Evolutionary conservation across 2,329 filamentous ascomycete species (phyloP), one percentile per base, ranked within the genome.

Genomic region (Stachybotrys chlorohalonatus): DNA sequence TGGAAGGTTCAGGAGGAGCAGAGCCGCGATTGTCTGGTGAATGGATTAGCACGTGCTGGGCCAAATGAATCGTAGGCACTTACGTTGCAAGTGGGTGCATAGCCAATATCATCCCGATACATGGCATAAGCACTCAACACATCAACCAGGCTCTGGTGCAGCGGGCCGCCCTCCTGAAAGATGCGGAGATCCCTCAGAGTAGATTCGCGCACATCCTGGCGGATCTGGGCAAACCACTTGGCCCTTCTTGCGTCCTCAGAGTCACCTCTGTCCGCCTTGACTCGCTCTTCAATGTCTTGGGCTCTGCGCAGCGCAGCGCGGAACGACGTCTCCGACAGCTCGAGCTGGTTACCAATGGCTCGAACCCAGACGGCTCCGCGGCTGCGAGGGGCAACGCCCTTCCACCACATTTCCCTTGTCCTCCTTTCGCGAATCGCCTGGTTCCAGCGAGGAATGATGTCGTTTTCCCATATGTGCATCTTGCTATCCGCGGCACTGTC

Each of bases 21-120:
- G 74, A 0, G 85, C 89, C 1, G 89, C 87, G 59, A 89, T 84
- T 24, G 85, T 85, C 83, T 87, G 55, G 57, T 64, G 58, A 65
- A 61, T 45, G 52, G 17, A 9, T 47, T 48, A 53, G 52, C 49
- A 17, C 54, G 54, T 55, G 15, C 24, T 24, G 24, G 24, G 24
- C 24, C 24, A 42, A 42, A 52, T 53, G 52, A 52, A 54, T 15
- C 48, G 51, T 42, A 32, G 31, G 32, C 51, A 77, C 86, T 77
- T 69, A 89, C 85, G 65, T 90, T 88, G 60, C 86, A 88, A 53
- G 88, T 87, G 58, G 80, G 78, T 55, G 89, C 79, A 63, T 90
- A 91, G 58, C 89, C 87, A 63, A 93, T 87, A 65, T 94, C 89
- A 60, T 84, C 86, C 57, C 89, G 81, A 70, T 94, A 94, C 81